Percentiles rank a stretch among this genome's conserved stretches.
phyloP scores from a whole-genome alignment of 768 basidiomycete genomes.

The Cystofilobasidium capitatum region DNA sequence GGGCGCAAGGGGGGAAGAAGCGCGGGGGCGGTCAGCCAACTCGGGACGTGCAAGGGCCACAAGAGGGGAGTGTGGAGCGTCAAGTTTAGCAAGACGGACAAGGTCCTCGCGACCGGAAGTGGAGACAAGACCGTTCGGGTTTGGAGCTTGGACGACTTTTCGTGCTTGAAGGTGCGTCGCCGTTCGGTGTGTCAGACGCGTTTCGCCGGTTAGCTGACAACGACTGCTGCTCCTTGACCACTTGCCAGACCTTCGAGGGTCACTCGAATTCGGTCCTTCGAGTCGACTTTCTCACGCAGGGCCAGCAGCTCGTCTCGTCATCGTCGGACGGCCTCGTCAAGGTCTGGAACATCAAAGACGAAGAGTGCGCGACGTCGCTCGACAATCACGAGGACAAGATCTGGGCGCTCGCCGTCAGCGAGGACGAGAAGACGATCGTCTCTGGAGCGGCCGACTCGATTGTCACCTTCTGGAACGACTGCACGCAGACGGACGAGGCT shows the following conservation, averaged over 20 bases:
- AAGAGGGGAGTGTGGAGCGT: slow-evolving; percentile 95
- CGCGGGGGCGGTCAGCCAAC: slow-evolving; percentile 59
- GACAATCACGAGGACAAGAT: slow-evolving; percentile 99
- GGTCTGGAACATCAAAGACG: slow-evolving; percentile 82
- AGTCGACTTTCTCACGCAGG: slow-evolving; percentile 77
- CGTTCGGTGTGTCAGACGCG: neutral
- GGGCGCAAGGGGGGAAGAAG: slow-evolving; percentile 40
- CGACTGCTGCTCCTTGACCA: neutral
- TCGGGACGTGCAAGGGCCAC: slow-evolving; percentile 90
- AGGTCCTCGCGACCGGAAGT: slow-evolving; percentile 81
- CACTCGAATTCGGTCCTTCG: slow-evolving; percentile 93
- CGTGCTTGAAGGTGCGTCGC: slow-evolving; percentile 56
- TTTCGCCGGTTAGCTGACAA: neutral
- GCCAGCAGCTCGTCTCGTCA: slow-evolving; percentile 75
- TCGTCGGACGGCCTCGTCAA: slow-evolving; percentile 94
- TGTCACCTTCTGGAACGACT: slow-evolving; percentile 93
- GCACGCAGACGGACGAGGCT: slow-evolving; percentile 68
- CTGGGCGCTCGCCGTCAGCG: slow-evolving; percentile 83
- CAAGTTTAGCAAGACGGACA: slow-evolving; percentile 71
- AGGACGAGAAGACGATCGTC: slow-evolving; percentile 72
- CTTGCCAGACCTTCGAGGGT: slow-evolving; percentile 79
- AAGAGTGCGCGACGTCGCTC: slow-evolving; percentile 75
- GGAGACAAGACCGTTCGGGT: slow-evolving; percentile 90
- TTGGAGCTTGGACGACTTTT: slow-evolving; percentile 88
- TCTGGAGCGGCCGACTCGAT: slow-evolving; percentile 95